Base-by-base conservation (phyloP, 2,329 filamentous ascomycete genomes). In the Blumeriella jaapii region DNA sequence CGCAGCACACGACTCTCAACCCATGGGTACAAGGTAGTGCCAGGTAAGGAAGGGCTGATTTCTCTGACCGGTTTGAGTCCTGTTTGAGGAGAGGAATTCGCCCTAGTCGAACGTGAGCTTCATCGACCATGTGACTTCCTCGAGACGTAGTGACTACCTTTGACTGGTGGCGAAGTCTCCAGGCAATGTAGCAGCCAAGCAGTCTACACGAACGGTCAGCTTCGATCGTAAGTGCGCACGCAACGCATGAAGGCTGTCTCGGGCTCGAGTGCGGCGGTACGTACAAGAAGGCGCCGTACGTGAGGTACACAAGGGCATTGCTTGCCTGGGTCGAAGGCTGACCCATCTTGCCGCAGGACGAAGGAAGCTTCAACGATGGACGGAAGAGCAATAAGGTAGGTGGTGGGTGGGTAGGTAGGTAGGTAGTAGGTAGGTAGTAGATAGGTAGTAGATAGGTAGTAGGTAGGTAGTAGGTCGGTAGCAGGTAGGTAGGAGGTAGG, bases 301-400 rank as follows among this genome's bases (percentile, higher is more conserved):
- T 84, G 34, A 84, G 62, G 55, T 87, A 89, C 55, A 91, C 79
- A 56, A 89, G 67, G 65, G 82, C 82, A 64, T 89, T 86, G 19
- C 82, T 87, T 55, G 82, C 82, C 68, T 47, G 46, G 66, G 47
- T 74, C 2, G 83, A 87, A 39, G 81, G 82, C 48, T 78, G 69
- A 13, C 80, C 80, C 83, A 89, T 91, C 38, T 17, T 60, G 34
- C 11, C 18, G 19, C 12, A 22, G 22, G n/a, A n/a, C n/a, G n/a
- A n/a, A n/a, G n/a, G n/a, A n/a, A n/a, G n/a, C n/a, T n/a, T n/a
- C n/a, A n/a, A n/a, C n/a, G n/a, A n/a, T n/a, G n/a, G n/a, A n/a
- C n/a, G n/a, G n/a, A n/a, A n/a, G n/a, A n/a, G n/a, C n/a, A n/a
- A n/a, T n/a, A n/a, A n/a, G n/a, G n/a, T n/a, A n/a, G n/a, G n/a